phyloP scores from a whole-genome alignment of 257 asterid genomes.

The Apocynum venetum region DNA sequence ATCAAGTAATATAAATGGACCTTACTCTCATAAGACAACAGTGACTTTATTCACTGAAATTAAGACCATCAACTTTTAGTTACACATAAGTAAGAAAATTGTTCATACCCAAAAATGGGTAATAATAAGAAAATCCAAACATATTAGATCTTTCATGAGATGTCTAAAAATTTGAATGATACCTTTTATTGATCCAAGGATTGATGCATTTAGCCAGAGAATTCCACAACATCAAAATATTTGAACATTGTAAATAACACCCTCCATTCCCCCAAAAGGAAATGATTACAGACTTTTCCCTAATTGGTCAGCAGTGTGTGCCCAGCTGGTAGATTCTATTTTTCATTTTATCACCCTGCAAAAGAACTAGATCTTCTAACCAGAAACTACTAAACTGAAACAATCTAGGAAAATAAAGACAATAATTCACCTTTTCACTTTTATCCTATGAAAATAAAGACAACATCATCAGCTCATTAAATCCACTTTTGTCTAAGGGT shows the following conservation, averaged over 20 bases:
- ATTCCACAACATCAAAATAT: neutral
- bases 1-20: neutral
- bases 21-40: neutral
- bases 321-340: neutral
- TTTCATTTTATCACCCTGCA: neutral
- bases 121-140: neutral
- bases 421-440: neutral
- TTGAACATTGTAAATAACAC: neutral
- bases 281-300: neutral
- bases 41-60: neutral
- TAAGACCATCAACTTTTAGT: neutral
- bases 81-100: neutral
- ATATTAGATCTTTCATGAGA: neutral
- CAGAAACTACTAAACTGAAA: neutral
- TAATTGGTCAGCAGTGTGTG: neutral
- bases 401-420: neutral
- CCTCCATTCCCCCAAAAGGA: neutral
- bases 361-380: neutral
- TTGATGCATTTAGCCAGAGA: neutral
- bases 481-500: neutral
- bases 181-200: neutral
- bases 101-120: neutral
- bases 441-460: neutral
- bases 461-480: conserved; percentile 1
- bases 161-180: neutral